A percentile compares a stretch with the other conserved stretches of the same genome.
phyloP scores from a whole-genome alignment of 176 grass and related monocot species.

The Themeda triandra region DNA sequence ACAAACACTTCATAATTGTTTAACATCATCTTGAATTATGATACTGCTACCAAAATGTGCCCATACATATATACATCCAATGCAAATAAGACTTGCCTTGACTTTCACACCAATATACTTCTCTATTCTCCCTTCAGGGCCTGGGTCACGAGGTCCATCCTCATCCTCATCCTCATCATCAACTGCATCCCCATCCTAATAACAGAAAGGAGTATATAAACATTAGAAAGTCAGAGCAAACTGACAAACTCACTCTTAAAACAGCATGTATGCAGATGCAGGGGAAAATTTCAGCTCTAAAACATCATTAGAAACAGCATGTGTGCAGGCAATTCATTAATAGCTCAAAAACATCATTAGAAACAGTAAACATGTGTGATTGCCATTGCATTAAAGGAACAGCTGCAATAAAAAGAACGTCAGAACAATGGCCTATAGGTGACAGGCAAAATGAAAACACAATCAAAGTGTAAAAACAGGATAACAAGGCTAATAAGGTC shows the following conservation, averaged over 20 bases:
- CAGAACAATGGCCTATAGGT: neutral
- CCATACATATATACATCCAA: constrained; percentile 10
- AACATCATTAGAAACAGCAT: neutral
- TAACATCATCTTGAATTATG: neutral
- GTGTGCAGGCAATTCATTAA: neutral
- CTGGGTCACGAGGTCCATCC: constrained; percentile 63
- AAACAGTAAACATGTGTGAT: neutral
- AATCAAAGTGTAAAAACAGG: neutral
- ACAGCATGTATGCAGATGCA: neutral
- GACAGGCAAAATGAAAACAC: neutral
- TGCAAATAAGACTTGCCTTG: constrained; percentile 55
- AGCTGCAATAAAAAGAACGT: neutral
- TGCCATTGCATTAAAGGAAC: constrained; percentile 5
- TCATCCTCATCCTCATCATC: constrained; percentile 87
- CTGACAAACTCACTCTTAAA: neutral
- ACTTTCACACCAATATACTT: constrained; percentile 99
- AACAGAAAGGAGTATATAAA: constrained; percentile 21
- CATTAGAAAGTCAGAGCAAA: neutral
- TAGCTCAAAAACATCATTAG: neutral
- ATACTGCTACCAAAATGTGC: neutral
- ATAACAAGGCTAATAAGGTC: neutral
- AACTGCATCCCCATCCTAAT: constrained; percentile 83
- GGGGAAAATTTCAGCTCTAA: neutral
- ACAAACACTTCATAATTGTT: neutral
- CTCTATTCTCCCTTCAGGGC: constrained; percentile 92